phyloP scores from a whole-genome alignment of 495 filamentous ascomycete species.

The Podospora appendiculata region DNA sequence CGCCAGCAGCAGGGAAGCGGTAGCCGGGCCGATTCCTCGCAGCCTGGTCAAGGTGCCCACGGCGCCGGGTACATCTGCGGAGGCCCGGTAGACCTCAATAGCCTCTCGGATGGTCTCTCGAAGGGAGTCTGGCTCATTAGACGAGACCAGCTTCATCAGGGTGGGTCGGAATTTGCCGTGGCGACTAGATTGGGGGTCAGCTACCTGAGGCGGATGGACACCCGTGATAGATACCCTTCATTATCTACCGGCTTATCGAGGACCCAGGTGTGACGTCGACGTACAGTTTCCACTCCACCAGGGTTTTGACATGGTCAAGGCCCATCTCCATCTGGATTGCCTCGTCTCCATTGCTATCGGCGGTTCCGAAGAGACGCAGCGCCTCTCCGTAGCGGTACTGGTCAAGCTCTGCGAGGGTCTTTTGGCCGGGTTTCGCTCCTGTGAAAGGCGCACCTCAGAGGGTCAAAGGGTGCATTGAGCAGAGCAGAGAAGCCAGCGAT shows the following conservation, averaged over 20 bases:
- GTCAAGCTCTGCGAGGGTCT: conserved; percentile 39
- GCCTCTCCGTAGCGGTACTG: conserved; percentile 40
- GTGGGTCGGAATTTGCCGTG: conserved; percentile 66
- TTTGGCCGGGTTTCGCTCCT: conserved; percentile 33
- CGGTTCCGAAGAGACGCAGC: conserved; percentile 25
- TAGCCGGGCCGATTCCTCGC: conserved; percentile 64
- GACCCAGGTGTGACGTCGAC: conserved; percentile 10
- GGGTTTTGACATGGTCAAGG: conserved; percentile 34
- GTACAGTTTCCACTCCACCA: conserved; percentile 79
- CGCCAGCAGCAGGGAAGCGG: conserved; percentile 62
- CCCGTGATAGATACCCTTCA: background rate
- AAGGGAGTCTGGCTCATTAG: conserved; percentile 43
- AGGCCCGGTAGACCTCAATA: conserved; percentile 36
- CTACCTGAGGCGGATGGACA: background rate
- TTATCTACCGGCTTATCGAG: too few relatives aligned
- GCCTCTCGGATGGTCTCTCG: conserved; percentile 40
- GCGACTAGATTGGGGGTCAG: conserved; percentile 21
- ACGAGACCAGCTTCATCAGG: conserved; percentile 55
- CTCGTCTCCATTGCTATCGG: conserved; percentile 2
- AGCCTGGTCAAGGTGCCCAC: conserved; percentile 42
- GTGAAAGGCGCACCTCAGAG: background rate
- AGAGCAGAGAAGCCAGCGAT: too few relatives aligned
- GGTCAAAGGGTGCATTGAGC: background rate
- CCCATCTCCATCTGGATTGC: conserved; percentile 17
- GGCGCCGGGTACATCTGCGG: conserved; percentile 38